Evolutionary conservation across 2,329 filamentous ascomycete genomes (phyloP), one percentile per base, ranked within the genome.

Genomic region (Diplodia seriata): DNA sequence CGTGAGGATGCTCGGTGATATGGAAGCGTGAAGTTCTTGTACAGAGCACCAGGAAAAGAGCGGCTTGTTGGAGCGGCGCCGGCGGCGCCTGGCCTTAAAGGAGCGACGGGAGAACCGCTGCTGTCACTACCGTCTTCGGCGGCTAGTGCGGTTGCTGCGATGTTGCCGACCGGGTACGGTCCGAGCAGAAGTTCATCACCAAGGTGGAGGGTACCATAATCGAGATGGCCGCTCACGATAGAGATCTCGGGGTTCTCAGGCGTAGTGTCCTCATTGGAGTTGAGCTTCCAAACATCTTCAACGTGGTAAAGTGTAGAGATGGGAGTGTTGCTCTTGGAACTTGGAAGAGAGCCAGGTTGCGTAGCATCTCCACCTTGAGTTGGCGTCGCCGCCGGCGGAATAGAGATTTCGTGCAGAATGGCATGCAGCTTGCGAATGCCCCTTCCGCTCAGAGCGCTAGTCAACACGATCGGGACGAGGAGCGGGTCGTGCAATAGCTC

Each of bases 211-310:
- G 83, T 86, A 4, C 94, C 94, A 71, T 91, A 90, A n/a, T 91
- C 89, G 14, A 97, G 83, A 70, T 95, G 87, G 0, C 94, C 94
- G 51, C 93, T 94, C 6, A 97, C 85, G 15, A 99, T 91, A n/a
- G 88, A 70, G 70, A 71, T 69, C 75, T 59, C 47, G 5, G 54
- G 20, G 8, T 18, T 43, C 15, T 65, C 59, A 18, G 51, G 75
- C 6, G 74, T 73, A 1, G 75, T 73, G 29, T 49, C 57, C 12
- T 57, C 47, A 18, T 50, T 54, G 29, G 59, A 43, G 50, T 64
- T 68, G 18, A 68, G 87, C 15, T 94, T 86, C 77, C 97, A 98
- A 1, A 93, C 89, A 72, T 97, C 94, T 75, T 98, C 94, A 29
- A 98, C 87, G 74, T 97, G 91, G 74, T 98, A 98, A 1, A 97